Conservation (phyloP, 176 grass and related monocot genomes). For the Carex pumila region DNA sequence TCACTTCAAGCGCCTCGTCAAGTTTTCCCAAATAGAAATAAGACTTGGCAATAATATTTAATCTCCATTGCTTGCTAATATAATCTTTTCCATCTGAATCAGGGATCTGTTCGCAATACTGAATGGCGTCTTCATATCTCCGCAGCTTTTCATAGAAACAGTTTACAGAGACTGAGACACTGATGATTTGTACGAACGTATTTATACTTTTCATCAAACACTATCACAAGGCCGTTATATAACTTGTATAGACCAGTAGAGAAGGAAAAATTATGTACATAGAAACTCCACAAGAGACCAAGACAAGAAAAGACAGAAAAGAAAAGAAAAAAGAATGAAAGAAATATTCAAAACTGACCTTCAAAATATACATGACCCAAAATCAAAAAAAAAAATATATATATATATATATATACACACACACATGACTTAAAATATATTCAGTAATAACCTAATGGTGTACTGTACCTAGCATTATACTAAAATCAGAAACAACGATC, state of each 20-base stretch:
- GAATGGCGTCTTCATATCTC: conserved; percentile 68
- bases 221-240: neutral
- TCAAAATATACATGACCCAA: neutral
- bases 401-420: neutral
- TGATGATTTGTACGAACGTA: neutral
- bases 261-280: neutral
- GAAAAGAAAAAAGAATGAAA: neutral
- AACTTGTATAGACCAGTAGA: neutral
- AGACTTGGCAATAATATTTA: conserved; percentile 56
- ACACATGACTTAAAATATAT: neutral
- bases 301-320: neutral
- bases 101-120: conserved; percentile 47
- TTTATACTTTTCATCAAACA: neutral
- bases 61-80: conserved; percentile 47
- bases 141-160: conserved; percentile 39
- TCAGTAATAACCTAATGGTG: neutral
- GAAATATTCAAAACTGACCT: neutral
- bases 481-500: neutral
- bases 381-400: too few relatives aligned
- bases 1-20: conserved; percentile 48
- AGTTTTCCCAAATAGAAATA: conserved; percentile 78
- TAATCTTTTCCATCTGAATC: conserved; percentile 48
- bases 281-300: neutral
- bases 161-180: neutral
- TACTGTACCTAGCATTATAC: neutral